Conservation (phyloP, 192 early-diverging fungal genomes). For the Backusella mclennaniae region DNA sequence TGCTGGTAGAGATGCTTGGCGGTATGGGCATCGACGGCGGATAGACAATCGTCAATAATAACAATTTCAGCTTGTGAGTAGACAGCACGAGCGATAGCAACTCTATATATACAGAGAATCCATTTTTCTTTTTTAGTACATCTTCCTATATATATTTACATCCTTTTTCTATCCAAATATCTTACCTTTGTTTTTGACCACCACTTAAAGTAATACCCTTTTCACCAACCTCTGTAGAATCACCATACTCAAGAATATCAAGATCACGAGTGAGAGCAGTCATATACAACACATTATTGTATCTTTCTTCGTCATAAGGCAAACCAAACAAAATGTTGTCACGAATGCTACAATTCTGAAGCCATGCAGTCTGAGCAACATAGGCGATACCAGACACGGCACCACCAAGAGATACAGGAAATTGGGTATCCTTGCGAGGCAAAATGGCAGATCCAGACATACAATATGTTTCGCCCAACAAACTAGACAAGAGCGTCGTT, state of each 20-base stretch:
- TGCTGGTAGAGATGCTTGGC: slow-evolving; percentile 78
- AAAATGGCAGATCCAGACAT: slow-evolving; percentile 41
- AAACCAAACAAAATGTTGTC: slow-evolving; percentile 83
- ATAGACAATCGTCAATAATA: slow-evolving; percentile 86
- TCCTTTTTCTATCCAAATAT: too few species aligned
- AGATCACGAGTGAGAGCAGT: slow-evolving; percentile 88
- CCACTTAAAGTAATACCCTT: slow-evolving; percentile 83
- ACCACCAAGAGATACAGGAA: slow-evolving; percentile 12
- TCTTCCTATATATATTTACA: slow-evolving; percentile 8
- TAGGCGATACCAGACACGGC: slow-evolving; percentile 68
- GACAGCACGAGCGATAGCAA: slow-evolving; percentile 79
- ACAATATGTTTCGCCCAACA: slow-evolving; percentile 79
- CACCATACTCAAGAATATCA: slow-evolving; percentile 79
- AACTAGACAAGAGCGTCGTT: slow-evolving; percentile 71
- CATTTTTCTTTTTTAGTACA: background rate
- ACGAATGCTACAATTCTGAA: slow-evolving; percentile 32
- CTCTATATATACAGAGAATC: background rate
- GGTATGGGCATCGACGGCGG: slow-evolving; percentile 94
- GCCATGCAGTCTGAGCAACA: slow-evolving; percentile 71
- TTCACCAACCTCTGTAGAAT: slow-evolving; percentile 93
- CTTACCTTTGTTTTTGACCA: slow-evolving; percentile 69
- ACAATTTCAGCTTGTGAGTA: slow-evolving; percentile 67
- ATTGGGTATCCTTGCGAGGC: slow-evolving; percentile 25
- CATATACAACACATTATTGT: slow-evolving; percentile 75
- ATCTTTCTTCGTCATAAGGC: slow-evolving; percentile 68